Percentiles rank a stretch among this genome's conserved stretches.
phyloP scores from a whole-genome alignment of 202 grass and related monocot genomes.

The Schoenoplectus tabernaemontani region DNA sequence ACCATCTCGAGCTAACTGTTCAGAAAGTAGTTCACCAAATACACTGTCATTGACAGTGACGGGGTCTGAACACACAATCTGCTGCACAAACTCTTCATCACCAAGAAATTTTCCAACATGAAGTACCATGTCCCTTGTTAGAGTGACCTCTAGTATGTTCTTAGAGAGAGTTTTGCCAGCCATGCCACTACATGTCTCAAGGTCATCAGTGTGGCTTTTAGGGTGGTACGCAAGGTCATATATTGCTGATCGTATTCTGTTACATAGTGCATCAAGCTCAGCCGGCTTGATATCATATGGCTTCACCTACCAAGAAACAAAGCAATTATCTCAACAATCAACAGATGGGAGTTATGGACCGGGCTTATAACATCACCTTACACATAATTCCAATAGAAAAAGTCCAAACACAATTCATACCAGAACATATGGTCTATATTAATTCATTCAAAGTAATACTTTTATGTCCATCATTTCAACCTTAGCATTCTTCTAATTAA shows the following conservation, averaged over 20 bases:
- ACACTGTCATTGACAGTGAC: slow-evolving; percentile 13
- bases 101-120: slow-evolving; percentile 24
- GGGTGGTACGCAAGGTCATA: slow-evolving; percentile 17
- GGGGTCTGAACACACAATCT: slow-evolving; percentile 12
- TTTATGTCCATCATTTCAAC: not conserved
- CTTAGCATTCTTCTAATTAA: not conserved
- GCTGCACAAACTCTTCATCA: slow-evolving; percentile 22
- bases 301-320: slow-evolving; percentile 28
- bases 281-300: slow-evolving; percentile 28
- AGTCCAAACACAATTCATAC: not conserved
- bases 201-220: slow-evolving; percentile 22
- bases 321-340: not conserved
- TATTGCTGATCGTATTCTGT: slow-evolving; percentile 32
- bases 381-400: not conserved
- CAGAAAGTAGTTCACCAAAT: slow-evolving; percentile 41
- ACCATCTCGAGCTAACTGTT: slow-evolving; percentile 42
- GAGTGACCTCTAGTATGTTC: slow-evolving; percentile 29
- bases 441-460: not conserved
- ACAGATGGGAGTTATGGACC: not conserved
- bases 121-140: slow-evolving; percentile 36
- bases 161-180: slow-evolving; percentile 3
- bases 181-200: slow-evolving; percentile 33
- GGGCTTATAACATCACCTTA: not conserved
- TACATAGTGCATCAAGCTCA: slow-evolving; percentile 31
- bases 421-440: not conserved